phyloP scores from a whole-genome alignment of 2,329 filamentous ascomycete species.

The Bipolaris sorokiniana region DNA sequence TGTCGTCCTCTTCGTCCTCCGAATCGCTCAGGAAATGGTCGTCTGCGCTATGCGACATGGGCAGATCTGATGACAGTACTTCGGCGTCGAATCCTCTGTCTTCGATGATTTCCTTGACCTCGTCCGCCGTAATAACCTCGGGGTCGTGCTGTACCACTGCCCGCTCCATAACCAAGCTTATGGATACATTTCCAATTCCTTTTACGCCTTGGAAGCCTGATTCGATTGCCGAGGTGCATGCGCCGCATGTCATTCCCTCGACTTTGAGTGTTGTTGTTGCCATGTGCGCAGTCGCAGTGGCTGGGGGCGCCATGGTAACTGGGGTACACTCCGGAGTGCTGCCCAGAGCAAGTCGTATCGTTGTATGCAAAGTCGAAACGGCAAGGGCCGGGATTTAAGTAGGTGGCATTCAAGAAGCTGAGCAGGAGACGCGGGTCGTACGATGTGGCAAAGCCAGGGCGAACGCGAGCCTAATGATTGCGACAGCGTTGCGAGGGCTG shows the following conservation, averaged over 20 bases:
- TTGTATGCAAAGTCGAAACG: conserved; percentile 2
- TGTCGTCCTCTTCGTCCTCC: conserved; percentile 40
- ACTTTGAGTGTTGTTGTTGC: conserved; percentile 90
- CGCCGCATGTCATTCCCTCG: conserved; percentile 85
- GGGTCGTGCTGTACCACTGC: conserved; percentile 94
- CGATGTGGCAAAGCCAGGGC: conserved; percentile 18
- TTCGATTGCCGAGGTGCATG: conserved; percentile 95
- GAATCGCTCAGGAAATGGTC: conserved; percentile 48
- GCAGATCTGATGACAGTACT: conserved; percentile 81
- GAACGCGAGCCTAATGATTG: conserved; percentile 15
- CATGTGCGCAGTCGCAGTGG: conserved; percentile 62
- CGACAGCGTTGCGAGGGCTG: conserved; percentile 15
- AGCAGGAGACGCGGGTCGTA: conserved; percentile 21
- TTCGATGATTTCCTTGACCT: conserved; percentile 84
- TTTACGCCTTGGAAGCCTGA: conserved; percentile 82
- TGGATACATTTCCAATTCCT: conserved; percentile 84
- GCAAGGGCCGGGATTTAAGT: background rate
- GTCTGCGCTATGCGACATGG: conserved; percentile 54
- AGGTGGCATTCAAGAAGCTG: conserved; percentile 18
- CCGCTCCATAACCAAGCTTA: conserved; percentile 93
- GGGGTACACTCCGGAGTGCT: conserved; percentile 9
- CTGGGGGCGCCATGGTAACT: conserved; percentile 35
- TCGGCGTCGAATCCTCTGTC: conserved; percentile 91
- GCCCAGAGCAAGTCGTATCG: background rate
- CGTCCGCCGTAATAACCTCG: conserved; percentile 71